phyloP scores from a whole-genome alignment of 2,329 filamentous ascomycete species.

The Ceratocystis destructans region DNA sequence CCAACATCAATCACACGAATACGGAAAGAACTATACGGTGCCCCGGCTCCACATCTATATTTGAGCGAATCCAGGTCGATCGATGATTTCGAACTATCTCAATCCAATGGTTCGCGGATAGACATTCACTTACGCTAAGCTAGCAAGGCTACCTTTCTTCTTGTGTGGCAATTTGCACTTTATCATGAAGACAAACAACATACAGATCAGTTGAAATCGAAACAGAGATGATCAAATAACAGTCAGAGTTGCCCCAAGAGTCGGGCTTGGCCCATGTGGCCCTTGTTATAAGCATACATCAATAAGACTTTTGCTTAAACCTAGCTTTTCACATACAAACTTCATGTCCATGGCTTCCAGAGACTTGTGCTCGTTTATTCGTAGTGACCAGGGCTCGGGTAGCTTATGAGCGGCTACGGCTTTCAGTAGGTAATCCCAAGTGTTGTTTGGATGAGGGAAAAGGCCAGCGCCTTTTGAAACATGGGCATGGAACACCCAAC shows the following conservation, averaged over 20 bases:
- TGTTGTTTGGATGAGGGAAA: no score
- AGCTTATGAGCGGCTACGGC: no score
- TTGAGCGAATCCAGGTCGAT: not conserved
- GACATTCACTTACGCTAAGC: not conserved
- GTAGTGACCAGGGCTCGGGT: no score
- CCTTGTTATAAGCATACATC: conserved; percentile 17
- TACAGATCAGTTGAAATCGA: conserved; percentile 5
- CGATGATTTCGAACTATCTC: not conserved
- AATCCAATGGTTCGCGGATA: not conserved
- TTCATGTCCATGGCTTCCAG: not conserved
- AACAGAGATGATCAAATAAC: conserved; percentile 20
- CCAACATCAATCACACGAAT: not conserved
- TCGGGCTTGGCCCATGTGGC: conserved; percentile 13
- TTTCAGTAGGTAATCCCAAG: no score
- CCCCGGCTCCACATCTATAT: not conserved
- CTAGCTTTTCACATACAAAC: not conserved
- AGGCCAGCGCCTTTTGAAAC: no score
- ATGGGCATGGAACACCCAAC: no score
- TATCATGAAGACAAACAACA: conserved; percentile 9
- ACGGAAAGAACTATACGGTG: not conserved
- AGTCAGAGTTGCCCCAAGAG: conserved; percentile 20
- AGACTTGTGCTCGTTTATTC: not conserved
- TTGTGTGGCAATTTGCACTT: conserved; percentile 1
- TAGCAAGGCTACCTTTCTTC: not conserved
- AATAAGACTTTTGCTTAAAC: conserved; percentile 13